A percentile compares a stretch with the other conserved stretches of the same genome.
Conservation (phyloP, 1,284 basidiomycete species). For the Ustilago xerochloae region DNA sequence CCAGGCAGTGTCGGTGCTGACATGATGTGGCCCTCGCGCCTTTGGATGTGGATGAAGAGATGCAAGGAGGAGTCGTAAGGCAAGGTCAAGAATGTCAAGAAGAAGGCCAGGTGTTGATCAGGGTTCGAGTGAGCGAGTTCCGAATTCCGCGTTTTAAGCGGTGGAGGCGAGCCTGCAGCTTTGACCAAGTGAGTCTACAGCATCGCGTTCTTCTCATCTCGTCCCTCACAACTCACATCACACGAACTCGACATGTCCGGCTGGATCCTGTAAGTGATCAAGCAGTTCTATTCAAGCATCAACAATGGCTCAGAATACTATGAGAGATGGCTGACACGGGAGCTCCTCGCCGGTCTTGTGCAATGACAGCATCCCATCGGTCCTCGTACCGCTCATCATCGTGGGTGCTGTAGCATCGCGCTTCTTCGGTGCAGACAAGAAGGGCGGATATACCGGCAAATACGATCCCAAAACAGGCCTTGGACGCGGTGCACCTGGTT, state of each 20-base stretch:
- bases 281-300: too few relatives aligned
- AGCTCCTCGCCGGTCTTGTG: background rate
- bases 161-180: conserved; percentile 13
- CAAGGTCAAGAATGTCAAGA: background rate
- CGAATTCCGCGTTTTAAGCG: conserved; percentile 29
- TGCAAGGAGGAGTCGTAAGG: background rate
- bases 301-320: too few relatives aligned
- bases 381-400: conserved; percentile 49
- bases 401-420: conserved; percentile 43
- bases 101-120: background rate
- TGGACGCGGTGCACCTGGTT: conserved; percentile 62
- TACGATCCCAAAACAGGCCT: conserved; percentile 64
- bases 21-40: conserved; percentile 5
- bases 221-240: background rate
- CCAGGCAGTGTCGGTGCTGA: conserved; percentile 26
- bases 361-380: conserved; percentile 42
- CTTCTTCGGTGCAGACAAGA: conserved; percentile 29
- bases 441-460: conserved; percentile 36
- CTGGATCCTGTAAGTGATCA: conserved; percentile 41
- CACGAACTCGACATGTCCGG: conserved; percentile 20
- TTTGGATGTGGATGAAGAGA: background rate
- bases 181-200: background rate
- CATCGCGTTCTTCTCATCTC: conserved; percentile 1
- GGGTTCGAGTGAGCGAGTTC: background rate
- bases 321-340: background rate